Percentiles rank a stretch among this genome's conserved stretches.
Conservation (phyloP, 148 eudicot genomes). For the Fagopyrum tataricum region DNA sequence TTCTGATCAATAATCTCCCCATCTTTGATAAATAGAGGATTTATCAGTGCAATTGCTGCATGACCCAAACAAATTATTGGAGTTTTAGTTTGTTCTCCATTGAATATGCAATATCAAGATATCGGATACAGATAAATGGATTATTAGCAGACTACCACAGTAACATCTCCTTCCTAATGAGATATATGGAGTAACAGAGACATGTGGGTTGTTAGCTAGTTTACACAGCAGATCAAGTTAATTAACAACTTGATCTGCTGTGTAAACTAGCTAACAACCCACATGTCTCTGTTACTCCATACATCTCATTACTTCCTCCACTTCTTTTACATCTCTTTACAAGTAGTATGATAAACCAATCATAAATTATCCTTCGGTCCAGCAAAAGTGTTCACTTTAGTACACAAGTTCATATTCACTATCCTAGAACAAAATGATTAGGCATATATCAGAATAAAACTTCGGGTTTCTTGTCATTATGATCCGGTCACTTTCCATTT, state of each 20-base stretch:
- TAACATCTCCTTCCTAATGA: background rate
- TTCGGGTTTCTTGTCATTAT: background rate
- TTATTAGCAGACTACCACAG: background rate
- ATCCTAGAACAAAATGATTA: background rate
- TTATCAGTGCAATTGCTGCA: constrained; percentile 79
- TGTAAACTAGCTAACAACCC: too few relatives aligned
- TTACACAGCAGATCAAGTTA: too few relatives aligned
- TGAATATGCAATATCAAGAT: background rate
- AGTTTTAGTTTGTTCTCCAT: background rate
- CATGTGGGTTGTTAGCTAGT: too few relatives aligned
- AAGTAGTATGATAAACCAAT: background rate
- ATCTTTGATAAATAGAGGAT: constrained; percentile 64
- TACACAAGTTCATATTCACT: background rate
- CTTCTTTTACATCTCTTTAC: background rate
- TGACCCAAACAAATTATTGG: constrained; percentile 18
- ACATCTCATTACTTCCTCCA: too few relatives aligned
- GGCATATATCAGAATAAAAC: background rate
- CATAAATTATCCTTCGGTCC: background rate
- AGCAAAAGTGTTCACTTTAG: background rate
- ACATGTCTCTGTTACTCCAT: too few relatives aligned
- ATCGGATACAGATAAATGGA: too few relatives aligned
- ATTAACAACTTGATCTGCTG: too few relatives aligned
- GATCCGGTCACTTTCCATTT: too few relatives aligned
- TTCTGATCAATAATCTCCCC: constrained; percentile 47
- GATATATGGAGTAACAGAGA: too few relatives aligned